Base-by-base conservation (phyloP, 1,284 basidiomycete genomes). In the Vanrija sp. region DNA sequence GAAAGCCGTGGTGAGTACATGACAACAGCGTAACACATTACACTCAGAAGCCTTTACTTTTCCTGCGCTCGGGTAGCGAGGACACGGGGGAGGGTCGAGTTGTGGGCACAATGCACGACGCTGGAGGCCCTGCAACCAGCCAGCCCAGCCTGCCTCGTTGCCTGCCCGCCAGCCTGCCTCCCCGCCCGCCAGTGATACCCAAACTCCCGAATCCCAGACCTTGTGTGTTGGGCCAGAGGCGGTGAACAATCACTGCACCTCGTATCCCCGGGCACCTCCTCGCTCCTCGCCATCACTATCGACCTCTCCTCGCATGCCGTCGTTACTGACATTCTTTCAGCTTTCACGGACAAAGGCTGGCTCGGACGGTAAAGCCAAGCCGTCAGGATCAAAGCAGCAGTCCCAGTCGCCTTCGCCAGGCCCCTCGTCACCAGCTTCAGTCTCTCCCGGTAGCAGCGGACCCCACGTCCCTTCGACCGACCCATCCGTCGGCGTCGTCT, bases 1-100 rank as follows among this genome's bases (percentile, higher is more conserved):
- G 83, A 93, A 91, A 80, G 86, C 86, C 64, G 81, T 92, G 75
- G 91, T 91, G 69, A 72, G 73, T 75, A 49, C 29, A 49, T 39
- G 47, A 49, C 47, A 49, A 49, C 34, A 38, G 16, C 38, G 40
- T 40, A 8, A 15, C 34, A 25, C 26, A 6, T 14, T 14, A 34
- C 38, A n/a, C 16, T 25, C 21, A 25, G 40, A 49, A 38, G 47
- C 38, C 38, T 23, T 21, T 18, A 23, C 15, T 10, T 40, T 34
- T 34, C 12, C 12, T 34, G 34, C 34, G 34, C 34, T 34, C 34
- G 34, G 34, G 12, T 15, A 34, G 34, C 9, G 34, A 34, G 34
- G 28, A 28, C 28, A 28, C 34, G 34, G 12, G 34, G 12, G 34
- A 34, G 34, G 34, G 34, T 34, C 34, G 34, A 34, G 34, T 34